Evolutionary conservation across 2,329 filamentous ascomycete genomes (phyloP).

Genomic region (Cordyceps javanica): DNA sequence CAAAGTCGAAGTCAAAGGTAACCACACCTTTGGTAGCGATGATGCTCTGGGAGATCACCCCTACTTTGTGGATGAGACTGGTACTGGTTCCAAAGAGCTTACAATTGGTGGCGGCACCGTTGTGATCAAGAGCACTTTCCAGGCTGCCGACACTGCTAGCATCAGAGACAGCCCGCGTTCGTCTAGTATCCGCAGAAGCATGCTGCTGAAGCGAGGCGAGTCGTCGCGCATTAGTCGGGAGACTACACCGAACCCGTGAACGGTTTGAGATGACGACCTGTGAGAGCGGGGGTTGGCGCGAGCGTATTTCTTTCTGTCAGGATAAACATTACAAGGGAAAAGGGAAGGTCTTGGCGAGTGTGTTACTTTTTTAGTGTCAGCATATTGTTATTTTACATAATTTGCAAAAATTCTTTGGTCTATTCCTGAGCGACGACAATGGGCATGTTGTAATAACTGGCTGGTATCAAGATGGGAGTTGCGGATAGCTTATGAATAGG

Average conservation of each 20-base stretch:
- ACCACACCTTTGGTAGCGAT: constrained; percentile 77
- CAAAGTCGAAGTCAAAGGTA: constrained; percentile 77
- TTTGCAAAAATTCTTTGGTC: background rate
- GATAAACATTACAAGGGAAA: constrained; percentile 5
- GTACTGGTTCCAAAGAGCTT: constrained; percentile 65
- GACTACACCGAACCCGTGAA: constrained; percentile 30
- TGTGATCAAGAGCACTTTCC: constrained; percentile 67
- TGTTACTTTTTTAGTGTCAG: background rate
- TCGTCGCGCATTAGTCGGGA: constrained; percentile 36
- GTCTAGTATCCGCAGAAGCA: constrained; percentile 44
- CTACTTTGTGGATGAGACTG: constrained; percentile 87
- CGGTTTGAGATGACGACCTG: background rate
- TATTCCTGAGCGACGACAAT: too few species aligned
- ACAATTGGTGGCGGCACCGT: constrained; percentile 68
- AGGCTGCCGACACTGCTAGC: constrained; percentile 38
- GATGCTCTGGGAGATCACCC: constrained; percentile 75
- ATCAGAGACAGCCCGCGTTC: constrained; percentile 40
- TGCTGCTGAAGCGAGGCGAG: constrained; percentile 47
- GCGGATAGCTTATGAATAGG: background rate
- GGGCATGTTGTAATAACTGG: too few species aligned
- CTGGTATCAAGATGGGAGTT: too few species aligned
- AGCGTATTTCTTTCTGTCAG: constrained; percentile 11
- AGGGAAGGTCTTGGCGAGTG: background rate
- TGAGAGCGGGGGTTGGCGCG: background rate
- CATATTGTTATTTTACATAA: background rate